These are phyloP conservation scores for Pseudogymnoascus pannorum DNA, from an alignment of 2,329 filamentous ascomycete genomes.

Conservation along the genomic window DNA sequence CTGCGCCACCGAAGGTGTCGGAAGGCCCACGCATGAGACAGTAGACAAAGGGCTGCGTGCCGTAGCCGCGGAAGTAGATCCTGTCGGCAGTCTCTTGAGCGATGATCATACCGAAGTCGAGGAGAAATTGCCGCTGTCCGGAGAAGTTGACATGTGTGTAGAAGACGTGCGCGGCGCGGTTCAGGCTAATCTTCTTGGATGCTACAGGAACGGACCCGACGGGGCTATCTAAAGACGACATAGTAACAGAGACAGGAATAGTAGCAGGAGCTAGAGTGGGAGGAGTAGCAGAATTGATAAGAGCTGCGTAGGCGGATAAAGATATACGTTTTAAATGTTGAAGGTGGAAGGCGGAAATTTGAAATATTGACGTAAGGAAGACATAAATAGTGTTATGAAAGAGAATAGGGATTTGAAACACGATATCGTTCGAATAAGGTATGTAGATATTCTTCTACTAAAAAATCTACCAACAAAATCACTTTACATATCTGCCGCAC, in stretches of 20 bases:
- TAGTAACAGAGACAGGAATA: neutral
- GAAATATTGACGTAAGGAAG: neutral
- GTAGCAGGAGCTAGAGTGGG: neutral
- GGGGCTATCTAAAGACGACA: neutral
- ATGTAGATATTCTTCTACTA: neutral
- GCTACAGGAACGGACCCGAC: constrained; percentile 5
- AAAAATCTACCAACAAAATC: neutral
- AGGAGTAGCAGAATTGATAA: neutral
- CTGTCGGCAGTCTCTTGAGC: constrained; percentile 26
- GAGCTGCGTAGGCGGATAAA: neutral
- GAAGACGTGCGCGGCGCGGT: constrained; percentile 23
- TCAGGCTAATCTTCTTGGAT: constrained; percentile 27
- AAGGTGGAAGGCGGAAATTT: neutral
- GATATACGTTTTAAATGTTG: neutral
- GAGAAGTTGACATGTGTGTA: constrained; percentile 22
- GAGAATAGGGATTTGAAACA: neutral
- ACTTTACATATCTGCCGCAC: neutral
- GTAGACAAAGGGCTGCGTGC: constrained; percentile 51
- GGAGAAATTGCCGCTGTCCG: constrained; percentile 19
- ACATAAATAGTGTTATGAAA: neutral
- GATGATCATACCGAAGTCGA: constrained; percentile 22
- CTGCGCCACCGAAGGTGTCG: constrained; percentile 48
- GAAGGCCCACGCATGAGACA: constrained; percentile 42
- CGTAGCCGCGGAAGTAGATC: constrained; percentile 56
- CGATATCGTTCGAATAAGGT: neutral